Conservation (phyloP, 1,284 basidiomycete genomes). For the Lignosus rhinocerotis region DNA sequence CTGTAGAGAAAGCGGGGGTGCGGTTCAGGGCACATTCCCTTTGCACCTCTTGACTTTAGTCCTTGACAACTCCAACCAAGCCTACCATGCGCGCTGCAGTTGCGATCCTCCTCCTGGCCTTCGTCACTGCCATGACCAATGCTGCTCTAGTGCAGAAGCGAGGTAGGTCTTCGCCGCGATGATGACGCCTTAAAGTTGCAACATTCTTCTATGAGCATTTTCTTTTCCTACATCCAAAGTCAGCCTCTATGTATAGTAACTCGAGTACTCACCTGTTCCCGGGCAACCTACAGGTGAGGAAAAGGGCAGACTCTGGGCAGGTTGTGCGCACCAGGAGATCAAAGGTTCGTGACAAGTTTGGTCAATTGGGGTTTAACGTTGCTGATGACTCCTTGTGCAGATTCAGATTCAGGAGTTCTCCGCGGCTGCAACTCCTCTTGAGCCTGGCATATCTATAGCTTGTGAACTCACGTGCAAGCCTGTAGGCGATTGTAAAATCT, state of each 20-base stretch:
- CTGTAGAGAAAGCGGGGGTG: too few species aligned
- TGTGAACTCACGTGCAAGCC: too few species aligned
- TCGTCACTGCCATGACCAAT: background rate
- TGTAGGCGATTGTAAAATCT: too few species aligned
- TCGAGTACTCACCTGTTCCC: background rate
- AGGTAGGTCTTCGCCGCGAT: background rate
- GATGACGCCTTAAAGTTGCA: too few species aligned
- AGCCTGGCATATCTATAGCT: too few species aligned
- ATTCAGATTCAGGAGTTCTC: too few species aligned
- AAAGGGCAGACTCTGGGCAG: background rate
- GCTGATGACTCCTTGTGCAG: too few species aligned
- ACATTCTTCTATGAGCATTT: too few species aligned
- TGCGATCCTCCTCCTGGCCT: background rate
- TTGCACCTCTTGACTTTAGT: background rate
- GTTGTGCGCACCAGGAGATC: background rate
- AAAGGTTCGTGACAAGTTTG: background rate
- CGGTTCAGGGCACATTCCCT: too few species aligned
- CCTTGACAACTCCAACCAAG: background rate
- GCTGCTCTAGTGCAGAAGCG: background rate
- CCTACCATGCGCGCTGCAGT: background rate
- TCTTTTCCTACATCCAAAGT: too few species aligned
- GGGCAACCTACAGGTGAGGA: background rate
- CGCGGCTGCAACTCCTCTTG: too few species aligned
- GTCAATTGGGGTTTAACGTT: too few species aligned
- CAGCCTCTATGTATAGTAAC: background rate